Percentiles rank a stretch among this genome's conserved stretches.
Evolutionary conservation across 768 basidiomycete genomes (phyloP).

Genomic region (Xerocomus spinulosus): DNA sequence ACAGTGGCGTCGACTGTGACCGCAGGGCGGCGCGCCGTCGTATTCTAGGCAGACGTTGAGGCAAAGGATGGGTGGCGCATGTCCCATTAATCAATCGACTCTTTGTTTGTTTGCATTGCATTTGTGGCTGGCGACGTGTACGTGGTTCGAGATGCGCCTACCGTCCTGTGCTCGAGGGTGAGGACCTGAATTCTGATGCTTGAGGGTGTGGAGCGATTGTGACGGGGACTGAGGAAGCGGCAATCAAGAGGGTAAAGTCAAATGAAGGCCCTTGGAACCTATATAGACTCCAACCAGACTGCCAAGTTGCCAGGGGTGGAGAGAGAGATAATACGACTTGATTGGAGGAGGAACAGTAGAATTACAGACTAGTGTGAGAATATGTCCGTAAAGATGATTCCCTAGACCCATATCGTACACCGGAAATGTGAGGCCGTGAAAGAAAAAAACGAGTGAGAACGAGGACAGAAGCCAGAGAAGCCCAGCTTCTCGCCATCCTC

Average conservation of each 20-base stretch:
- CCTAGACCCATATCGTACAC: conserved; percentile 2
- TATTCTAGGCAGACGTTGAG: conserved; percentile 1
- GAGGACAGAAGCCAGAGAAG: conserved; percentile 10
- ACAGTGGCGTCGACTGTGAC: conserved; percentile 2
- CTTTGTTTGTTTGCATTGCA: not conserved
- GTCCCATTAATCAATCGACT: conserved; percentile 1
- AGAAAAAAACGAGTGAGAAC: not conserved
- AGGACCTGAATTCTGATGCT: too few species aligned
- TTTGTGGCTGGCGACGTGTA: not conserved
- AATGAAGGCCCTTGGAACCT: not conserved
- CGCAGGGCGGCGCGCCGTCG: conserved; percentile 1
- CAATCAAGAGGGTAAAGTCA: not conserved
- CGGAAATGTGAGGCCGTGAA: not conserved
- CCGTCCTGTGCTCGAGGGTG: not conserved
- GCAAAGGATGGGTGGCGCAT: not conserved
- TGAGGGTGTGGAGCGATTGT: not conserved
- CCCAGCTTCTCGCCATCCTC: conserved; percentile 16
- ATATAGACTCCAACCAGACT: too few species aligned
- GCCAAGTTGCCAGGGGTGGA: not conserved
- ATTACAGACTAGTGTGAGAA: not conserved
- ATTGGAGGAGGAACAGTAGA: not conserved
- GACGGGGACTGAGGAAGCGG: not conserved
- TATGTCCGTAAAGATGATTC: not conserved
- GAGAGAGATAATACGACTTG: not conserved
- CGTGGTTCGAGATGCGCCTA: not conserved